Base-by-base conservation (phyloP, 2,329 filamentous ascomycete genomes). In the Colletotrichum liriopes region DNA sequence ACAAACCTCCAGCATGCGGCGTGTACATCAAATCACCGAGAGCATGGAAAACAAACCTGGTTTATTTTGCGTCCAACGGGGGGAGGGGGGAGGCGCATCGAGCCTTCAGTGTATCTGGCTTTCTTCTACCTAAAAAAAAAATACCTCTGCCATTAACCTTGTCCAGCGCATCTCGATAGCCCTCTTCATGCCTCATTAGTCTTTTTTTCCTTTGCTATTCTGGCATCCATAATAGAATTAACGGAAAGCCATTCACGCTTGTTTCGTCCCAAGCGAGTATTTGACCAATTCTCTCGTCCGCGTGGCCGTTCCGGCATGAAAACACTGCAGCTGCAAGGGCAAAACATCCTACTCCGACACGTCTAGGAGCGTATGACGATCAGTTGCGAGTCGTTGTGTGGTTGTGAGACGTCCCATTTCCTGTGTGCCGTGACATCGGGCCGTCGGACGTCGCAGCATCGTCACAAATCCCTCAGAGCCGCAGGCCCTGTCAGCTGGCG, bases 381-480 rank as follows among this genome's bases (percentile, higher is more conserved):
- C 55, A 14, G 55, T 67, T 61, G 32, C 64, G 55, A 67, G 63
- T 61, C 32, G 32, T 32, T 29, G 14, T 29, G 14, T 43, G 32
- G 29, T 39, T 37, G 26, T 54, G 56, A 54, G 56, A 54, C 56
- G 55, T 51, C 16, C 45, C 61, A 45, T 20, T 49, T 58, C 14
- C n/a, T 56, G 60, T 29, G 60, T 41, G 23, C 60, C 45, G 37
- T 14, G 59, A 70, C 62, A 66, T 66, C 55, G 55, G 62, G 54
- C 52, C 65, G 58, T 39, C 45, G 70, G 52, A 70, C 41, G 70
- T 69, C 65, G 65, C 70, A 69, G 70, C 47, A 61, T 43, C 66
- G 65, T 72, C 66, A 65, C 65, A 72, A 70, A 32, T 71, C n/a
- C 9, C 51, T 9, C 26, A 47, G 65, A 72, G 69, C 69, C 69